Conservation (phyloP, 75 land plant genomes). For the Selaginella tamariscina region DNA sequence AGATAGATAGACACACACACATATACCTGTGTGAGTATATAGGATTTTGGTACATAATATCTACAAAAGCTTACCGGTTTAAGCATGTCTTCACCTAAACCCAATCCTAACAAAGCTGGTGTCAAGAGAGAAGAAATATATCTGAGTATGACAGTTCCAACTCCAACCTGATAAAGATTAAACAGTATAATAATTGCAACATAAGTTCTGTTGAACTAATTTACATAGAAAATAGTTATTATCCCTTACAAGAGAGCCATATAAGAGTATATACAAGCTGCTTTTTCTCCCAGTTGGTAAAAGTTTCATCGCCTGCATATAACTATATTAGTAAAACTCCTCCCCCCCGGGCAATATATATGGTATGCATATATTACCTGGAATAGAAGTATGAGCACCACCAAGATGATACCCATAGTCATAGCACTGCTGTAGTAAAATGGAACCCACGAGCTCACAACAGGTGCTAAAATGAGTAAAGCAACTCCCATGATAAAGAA, state of each 20-base stretch:
- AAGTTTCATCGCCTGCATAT: constrained; percentile 77
- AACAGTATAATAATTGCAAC: no score
- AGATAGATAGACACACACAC: no score
- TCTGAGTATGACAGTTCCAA: constrained; percentile 49
- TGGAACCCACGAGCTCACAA: constrained; percentile 61
- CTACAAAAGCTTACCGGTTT: constrained; percentile 65
- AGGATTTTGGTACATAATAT: no score
- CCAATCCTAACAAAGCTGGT: constrained; percentile 46
- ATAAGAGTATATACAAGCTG: constrained; percentile 50
- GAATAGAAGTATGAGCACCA: constrained; percentile 63
- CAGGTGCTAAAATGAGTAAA: constrained; percentile 43
- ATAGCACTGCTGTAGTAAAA: constrained; percentile 90
- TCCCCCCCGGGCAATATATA: neutral
- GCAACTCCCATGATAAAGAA: constrained; percentile 45
- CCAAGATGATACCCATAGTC: constrained; percentile 64
- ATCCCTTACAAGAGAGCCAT: constrained; percentile 62
- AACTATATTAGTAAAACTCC: neutral
- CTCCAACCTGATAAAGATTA: constrained; percentile 53
- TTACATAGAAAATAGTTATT: no score
- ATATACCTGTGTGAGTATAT: no score
- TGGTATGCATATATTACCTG: constrained; percentile 40
- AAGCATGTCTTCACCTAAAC: constrained; percentile 67
- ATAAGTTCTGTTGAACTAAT: no score
- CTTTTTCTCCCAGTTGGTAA: constrained; percentile 84
- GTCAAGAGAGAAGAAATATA: constrained; percentile 50